These are phyloP conservation scores for Amyloporia xantha DNA, from an alignment of 768 basidiomycete genomes.

Conservation along the genomic window DNA sequence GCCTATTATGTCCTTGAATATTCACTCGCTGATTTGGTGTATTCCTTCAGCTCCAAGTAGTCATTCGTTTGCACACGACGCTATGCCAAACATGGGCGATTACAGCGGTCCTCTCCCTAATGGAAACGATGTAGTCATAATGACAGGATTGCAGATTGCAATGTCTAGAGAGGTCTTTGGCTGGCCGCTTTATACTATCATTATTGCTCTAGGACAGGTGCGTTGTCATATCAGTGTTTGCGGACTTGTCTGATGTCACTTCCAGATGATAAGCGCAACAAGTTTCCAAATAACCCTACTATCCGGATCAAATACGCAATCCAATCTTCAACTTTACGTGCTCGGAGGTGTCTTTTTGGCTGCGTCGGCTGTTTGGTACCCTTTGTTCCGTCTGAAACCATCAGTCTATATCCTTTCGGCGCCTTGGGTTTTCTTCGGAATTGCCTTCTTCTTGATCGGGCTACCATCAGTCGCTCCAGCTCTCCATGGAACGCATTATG, in stretches of 20 bases:
- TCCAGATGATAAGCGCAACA: slow-evolving; percentile 78
- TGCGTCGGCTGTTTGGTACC: slow-evolving; percentile 84
- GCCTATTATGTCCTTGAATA: not conserved
- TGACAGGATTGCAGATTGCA: slow-evolving; percentile 80
- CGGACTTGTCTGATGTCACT: not conserved
- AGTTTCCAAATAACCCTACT: slow-evolving; percentile 94
- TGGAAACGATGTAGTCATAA: slow-evolving; percentile 52
- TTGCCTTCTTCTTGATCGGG: slow-evolving; percentile 89
- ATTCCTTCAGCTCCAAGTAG: slow-evolving; percentile 35
- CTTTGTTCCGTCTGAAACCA: slow-evolving; percentile 80
- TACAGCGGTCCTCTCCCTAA: slow-evolving; percentile 38
- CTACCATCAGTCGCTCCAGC: slow-evolving; percentile 66
- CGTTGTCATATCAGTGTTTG: slow-evolving; percentile 15
- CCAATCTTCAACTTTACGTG: slow-evolving; percentile 79
- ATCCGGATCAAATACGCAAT: slow-evolving; percentile 79
- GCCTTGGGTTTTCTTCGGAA: slow-evolving; percentile 88
- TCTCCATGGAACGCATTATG: slow-evolving; percentile 55
- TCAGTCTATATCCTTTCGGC: slow-evolving; percentile 80
- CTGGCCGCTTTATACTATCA: slow-evolving; percentile 90
- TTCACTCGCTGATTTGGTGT: not conserved
- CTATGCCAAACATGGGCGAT: slow-evolving; percentile 40
- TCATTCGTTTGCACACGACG: slow-evolving; percentile 39
- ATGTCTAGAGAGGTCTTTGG: slow-evolving; percentile 74
- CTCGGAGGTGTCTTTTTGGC: slow-evolving; percentile 86
- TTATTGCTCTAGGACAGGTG: slow-evolving; percentile 80